Evolutionary conservation across 768 basidiomycete species (phyloP).

Genomic region (Fistulinella prunicolor): DNA sequence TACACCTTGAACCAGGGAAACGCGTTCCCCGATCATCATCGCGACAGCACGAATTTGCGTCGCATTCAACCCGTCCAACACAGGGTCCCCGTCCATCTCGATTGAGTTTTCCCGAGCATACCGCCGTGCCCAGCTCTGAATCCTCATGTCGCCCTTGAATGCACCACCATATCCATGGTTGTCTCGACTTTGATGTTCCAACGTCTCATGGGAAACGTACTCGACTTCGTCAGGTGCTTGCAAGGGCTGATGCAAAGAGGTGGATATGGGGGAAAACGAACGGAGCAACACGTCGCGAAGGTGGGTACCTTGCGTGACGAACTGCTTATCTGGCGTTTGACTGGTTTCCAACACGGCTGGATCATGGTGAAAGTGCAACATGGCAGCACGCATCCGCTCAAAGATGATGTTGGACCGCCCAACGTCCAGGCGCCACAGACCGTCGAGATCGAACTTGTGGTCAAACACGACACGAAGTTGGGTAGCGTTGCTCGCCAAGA

Average conservation of each 20-base stretch:
- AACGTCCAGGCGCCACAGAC: constrained; percentile 67
- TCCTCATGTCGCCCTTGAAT: constrained; percentile 69
- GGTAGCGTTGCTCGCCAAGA: constrained; percentile 48
- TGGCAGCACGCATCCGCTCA: constrained; percentile 67
- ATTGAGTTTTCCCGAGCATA: constrained; percentile 60
- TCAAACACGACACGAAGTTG: constrained; percentile 59
- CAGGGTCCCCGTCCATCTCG: constrained; percentile 74
- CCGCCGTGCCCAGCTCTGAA: constrained; percentile 79
- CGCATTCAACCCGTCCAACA: constrained; percentile 57
- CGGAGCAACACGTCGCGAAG: constrained; percentile 69
- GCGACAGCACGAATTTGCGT: constrained; percentile 85
- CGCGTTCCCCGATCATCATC: constrained; percentile 75
- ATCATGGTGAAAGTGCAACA: constrained; percentile 55
- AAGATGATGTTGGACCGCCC: constrained; percentile 64
- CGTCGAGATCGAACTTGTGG: constrained; percentile 44
- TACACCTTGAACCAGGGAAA: constrained; percentile 87
- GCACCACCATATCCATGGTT: constrained; percentile 38
- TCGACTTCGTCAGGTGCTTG: constrained; percentile 39
- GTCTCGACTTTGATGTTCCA: constrained; percentile 37
- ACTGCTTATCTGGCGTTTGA: constrained; percentile 40
- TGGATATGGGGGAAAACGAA: constrained; percentile 41
- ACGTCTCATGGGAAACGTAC: constrained; percentile 36
- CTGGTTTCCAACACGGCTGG: constrained; percentile 39
- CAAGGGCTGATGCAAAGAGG: constrained; percentile 29
- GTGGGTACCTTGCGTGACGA: constrained; percentile 65